Conservation (phyloP, 192 early-diverging fungal species). For the Phlyctochytrium bullatum region DNA sequence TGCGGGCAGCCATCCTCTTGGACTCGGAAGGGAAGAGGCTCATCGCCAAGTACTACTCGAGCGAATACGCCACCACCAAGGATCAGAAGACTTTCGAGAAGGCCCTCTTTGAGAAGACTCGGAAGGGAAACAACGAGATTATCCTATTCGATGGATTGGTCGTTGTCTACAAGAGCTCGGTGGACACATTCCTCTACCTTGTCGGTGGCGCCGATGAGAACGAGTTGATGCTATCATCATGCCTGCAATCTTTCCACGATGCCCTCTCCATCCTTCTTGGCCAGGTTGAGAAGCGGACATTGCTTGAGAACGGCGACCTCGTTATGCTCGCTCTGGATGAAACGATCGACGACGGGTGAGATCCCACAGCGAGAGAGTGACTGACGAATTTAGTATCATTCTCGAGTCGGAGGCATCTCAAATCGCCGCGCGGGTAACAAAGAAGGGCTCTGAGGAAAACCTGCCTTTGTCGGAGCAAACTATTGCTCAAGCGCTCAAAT, state of each 20-base stretch:
- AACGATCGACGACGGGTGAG: conserved; percentile 88
- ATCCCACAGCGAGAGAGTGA: not conserved
- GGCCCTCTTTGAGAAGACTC: conserved; percentile 88
- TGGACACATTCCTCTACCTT: conserved; percentile 89
- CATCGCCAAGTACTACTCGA: conserved; percentile 87
- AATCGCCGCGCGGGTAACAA: conserved; percentile 47
- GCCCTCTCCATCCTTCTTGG: conserved; percentile 80
- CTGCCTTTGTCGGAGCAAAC: conserved; percentile 46
- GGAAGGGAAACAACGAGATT: conserved; percentile 78
- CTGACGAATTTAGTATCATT: conserved; percentile 34
- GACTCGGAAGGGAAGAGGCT: conserved; percentile 91
- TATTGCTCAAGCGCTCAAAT: conserved; percentile 42
- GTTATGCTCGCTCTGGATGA: conserved; percentile 91
- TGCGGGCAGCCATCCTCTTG: conserved; percentile 85
- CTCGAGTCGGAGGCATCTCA: conserved; percentile 43
- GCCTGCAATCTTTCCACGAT: conserved; percentile 81
- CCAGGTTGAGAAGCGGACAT: conserved; percentile 85
- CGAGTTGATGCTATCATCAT: conserved; percentile 79
- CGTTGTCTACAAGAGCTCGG: conserved; percentile 79
- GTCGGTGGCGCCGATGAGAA: conserved; percentile 91
- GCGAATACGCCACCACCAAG: conserved; percentile 63
- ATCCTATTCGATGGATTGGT: conserved; percentile 93
- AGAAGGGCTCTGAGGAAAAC: conserved; percentile 31
- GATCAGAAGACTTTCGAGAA: conserved; percentile 92
- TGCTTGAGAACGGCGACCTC: conserved; percentile 90